phyloP scores from a whole-genome alignment of 108 stramenopile species.

The Poteriospumella lacustris region DNA sequence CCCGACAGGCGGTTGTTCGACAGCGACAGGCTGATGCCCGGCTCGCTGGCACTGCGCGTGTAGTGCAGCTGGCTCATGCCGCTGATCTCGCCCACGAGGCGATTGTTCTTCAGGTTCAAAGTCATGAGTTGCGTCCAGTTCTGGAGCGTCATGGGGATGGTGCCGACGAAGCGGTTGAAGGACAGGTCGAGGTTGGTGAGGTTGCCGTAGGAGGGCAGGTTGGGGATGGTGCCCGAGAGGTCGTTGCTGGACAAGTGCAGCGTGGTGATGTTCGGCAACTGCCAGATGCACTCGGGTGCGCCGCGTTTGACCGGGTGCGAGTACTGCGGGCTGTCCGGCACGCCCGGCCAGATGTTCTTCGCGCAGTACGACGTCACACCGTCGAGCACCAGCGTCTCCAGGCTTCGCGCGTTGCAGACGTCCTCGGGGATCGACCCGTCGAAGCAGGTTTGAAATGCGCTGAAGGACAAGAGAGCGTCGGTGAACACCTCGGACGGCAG shows the following conservation, averaged over 20 bases:
- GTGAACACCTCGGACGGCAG: not conserved
- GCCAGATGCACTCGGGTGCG: slow-evolving; percentile 12
- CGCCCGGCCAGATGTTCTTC: not conserved
- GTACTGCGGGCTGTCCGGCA: not conserved
- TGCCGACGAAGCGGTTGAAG: not conserved
- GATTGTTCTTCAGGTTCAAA: slow-evolving; percentile 2
- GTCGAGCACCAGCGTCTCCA: not conserved
- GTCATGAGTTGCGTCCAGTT: not conserved
- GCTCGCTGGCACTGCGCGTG: not conserved
- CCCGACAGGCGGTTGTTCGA: slow-evolving; percentile 8
- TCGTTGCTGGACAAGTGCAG: slow-evolving; percentile 18
- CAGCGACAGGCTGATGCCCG: not conserved
- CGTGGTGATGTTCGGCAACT: not conserved
- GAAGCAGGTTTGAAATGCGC: slow-evolving; percentile 3
- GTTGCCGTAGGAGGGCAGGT: not conserved
- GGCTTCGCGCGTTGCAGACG: not conserved
- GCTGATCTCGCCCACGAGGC: not conserved
- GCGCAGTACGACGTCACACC: not conserved
- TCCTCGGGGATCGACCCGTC: slow-evolving; percentile 1
- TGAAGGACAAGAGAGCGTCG: not conserved
- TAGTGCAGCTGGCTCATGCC: not conserved
- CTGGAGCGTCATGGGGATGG: not conserved
- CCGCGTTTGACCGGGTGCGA: not conserved
- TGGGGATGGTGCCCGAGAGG: not conserved
- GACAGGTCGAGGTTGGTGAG: slow-evolving; percentile 1